phyloP scores from a whole-genome alignment of 495 filamentous ascomycete genomes.

The Gamarada debralockiae region DNA sequence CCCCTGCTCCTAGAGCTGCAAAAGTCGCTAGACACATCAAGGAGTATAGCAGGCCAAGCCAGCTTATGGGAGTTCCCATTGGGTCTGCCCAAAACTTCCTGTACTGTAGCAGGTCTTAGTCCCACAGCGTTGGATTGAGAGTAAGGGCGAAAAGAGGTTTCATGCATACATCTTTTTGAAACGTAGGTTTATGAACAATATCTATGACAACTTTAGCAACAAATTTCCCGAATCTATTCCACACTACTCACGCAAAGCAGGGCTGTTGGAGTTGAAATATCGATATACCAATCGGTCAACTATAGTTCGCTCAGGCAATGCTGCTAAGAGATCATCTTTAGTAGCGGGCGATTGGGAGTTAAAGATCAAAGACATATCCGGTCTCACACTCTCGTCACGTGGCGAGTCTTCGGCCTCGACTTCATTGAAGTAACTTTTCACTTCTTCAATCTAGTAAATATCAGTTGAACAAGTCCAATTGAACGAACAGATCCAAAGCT shows the following conservation, averaged over 20 bases:
- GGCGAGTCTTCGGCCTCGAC: conserved; percentile 25
- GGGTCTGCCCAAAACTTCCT: conserved; percentile 43
- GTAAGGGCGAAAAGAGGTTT: no score
- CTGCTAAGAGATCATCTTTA: conserved; percentile 34
- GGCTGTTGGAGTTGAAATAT: conserved; percentile 46
- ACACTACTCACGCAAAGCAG: conserved; percentile 33
- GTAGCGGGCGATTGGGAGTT: conserved; percentile 14
- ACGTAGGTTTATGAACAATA: conserved; percentile 41
- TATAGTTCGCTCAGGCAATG: conserved; percentile 34
- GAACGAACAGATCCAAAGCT: conserved; percentile 24
- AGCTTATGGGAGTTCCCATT: conserved; percentile 31
- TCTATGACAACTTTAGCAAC: conserved; percentile 5
- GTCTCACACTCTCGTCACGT: conserved; percentile 23
- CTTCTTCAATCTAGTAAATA: conserved; percentile 26
- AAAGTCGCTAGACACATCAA: conserved; percentile 37
- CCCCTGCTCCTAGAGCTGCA: conserved; percentile 26
- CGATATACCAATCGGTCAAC: conserved; percentile 40
- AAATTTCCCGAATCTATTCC: no score
- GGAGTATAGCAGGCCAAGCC: conserved; percentile 41
- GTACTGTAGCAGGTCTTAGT: conserved; percentile 31
- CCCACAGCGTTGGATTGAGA: not conserved
- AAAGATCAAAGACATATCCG: conserved; percentile 15
- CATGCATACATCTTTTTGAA: conserved; percentile 28
- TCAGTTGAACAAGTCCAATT: conserved; percentile 31
- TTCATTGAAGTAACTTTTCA: conserved; percentile 29